Base-by-base conservation (phyloP, 2,329 filamentous ascomycete species). In the Ceratocystiopsis sp. region DNA sequence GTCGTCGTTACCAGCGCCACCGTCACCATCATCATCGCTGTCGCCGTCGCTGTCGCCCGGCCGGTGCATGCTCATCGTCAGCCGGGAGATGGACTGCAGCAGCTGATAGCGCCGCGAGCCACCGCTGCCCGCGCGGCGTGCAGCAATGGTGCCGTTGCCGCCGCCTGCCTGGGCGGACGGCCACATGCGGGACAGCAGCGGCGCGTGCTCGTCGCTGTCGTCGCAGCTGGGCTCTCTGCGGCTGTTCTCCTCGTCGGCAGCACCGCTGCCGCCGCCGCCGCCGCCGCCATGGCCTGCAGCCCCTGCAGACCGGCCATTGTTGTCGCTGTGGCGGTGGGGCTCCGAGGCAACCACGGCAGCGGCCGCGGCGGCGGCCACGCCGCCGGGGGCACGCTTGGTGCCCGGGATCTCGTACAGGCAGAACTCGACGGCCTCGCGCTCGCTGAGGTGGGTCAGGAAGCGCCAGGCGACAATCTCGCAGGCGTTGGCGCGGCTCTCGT, bases 391-490 rank as follows among this genome's bases (percentile, higher is more conserved):
- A 6, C 55, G 48, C 17, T 57, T 54, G 10, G 53, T 50, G 42
- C 64, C 63, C 2, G 79, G 77, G 38, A 87, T 72, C 56, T 87
- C 81, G 50, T 78, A 79, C 33, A 86, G 69, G 44, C 84, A 80
- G 52, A 69, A 83, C 44, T 84, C 75, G 21, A 89, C 78, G 10
- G 77, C 77, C 52, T 87, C 82, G 19, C 75, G 66, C 54, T 85
- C 80, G 2, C 78, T 78, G 32, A 86, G 63, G 43, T 75, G 75
- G 15, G 75, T 75, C 34, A 87, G 64, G 51, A 85, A 84, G 35
- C 82, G 73, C 79, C 81, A 86, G 35, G 83, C 83, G 14, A 85
- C 80, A 48, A 85, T 81, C 61, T 89, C 83, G 54, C 82, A 87
- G 25, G 80, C 81, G 54, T 75, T 73, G 17, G 79, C 80, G 43